Evolutionary conservation across 768 basidiomycete genomes (phyloP).

Genomic region (Hortiboletus campestris): DNA sequence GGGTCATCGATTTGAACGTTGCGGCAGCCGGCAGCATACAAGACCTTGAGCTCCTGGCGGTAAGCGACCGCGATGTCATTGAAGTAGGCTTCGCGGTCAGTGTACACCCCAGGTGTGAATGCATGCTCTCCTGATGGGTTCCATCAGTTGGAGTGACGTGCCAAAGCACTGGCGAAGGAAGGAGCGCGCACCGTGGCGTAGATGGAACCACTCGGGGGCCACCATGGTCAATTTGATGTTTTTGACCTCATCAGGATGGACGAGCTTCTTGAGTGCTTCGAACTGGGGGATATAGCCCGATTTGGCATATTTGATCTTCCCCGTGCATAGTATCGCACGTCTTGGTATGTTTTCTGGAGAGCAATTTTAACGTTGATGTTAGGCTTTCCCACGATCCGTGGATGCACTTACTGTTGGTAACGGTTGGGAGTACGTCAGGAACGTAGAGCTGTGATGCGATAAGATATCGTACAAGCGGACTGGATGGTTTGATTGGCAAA

Average conservation of each 20-base stretch:
- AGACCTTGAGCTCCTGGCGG: conserved; percentile 41
- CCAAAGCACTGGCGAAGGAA: neutral
- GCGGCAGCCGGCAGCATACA: conserved; percentile 43
- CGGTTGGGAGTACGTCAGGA: conserved; percentile 24
- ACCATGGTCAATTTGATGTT: conserved; percentile 71
- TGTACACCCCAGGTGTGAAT: conserved; percentile 17
- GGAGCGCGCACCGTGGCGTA: conserved; percentile 51
- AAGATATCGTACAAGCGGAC: neutral
- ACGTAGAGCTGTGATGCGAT: conserved; percentile 22
- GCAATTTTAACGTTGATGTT: neutral
- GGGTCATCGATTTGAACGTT: conserved; percentile 50
- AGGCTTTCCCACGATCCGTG: neutral
- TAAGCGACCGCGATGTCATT: conserved; percentile 48
- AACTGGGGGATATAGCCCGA: conserved; percentile 66
- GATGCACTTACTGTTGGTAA: conserved; percentile 13
- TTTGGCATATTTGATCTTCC: conserved; percentile 60
- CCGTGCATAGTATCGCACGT: conserved; percentile 35
- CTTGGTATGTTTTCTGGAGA: conserved; percentile 21
- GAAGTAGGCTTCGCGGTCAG: conserved; percentile 42
- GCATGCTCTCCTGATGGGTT: conserved; percentile 20
- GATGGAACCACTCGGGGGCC: conserved; percentile 71
- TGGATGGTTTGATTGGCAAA: too few relatives aligned
- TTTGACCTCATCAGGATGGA: conserved; percentile 59
- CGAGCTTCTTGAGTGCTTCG: conserved; percentile 55
- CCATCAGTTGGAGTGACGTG: neutral